phyloP scores from a whole-genome alignment of 1,139 yeast genomes.

The Zygoascus meyerae region DNA sequence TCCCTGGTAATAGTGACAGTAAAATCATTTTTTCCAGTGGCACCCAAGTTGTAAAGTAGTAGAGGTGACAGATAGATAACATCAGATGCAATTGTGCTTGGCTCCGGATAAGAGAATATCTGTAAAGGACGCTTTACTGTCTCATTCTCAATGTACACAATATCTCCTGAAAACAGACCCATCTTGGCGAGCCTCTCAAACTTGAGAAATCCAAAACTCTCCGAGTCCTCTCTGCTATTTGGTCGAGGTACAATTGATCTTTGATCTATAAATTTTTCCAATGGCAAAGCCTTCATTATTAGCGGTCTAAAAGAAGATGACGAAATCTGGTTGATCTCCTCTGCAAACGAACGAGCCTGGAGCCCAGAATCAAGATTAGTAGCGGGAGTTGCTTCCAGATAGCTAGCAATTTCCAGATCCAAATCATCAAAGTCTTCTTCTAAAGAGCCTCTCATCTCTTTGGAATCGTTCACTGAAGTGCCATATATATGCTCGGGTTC shows the following conservation, averaged over 20 bases:
- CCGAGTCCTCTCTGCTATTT: slow-evolving; percentile 35
- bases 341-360: neutral
- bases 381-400: slow-evolving; percentile 11
- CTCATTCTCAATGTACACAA: slow-evolving; percentile 39
- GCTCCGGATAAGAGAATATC: slow-evolving; percentile 59
- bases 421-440: slow-evolving; percentile 13
- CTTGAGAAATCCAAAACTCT: slow-evolving; percentile 48
- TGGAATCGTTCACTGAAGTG: neutral
- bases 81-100: slow-evolving; percentile 42
- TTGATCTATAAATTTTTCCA: slow-evolving; percentile 21
- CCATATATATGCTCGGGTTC: slow-evolving; percentile 17
- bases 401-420: slow-evolving; percentile 26
- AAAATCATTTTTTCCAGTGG: slow-evolving; percentile 34
- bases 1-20: neutral
- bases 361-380: slow-evolving; percentile 13
- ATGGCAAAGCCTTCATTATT: slow-evolving; percentile 18
- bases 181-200: slow-evolving; percentile 49
- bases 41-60: slow-evolving; percentile 47
- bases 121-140: slow-evolving; percentile 37
- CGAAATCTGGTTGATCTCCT: neutral
- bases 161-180: slow-evolving; percentile 67
- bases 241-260: slow-evolving; percentile 28
- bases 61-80: slow-evolving; percentile 59
- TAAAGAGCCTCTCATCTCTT: neutral
- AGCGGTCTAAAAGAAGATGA: slow-evolving; percentile 9